phyloP scores from a whole-genome alignment of 1,284 basidiomycete species.

The Earliella scabrosa region DNA sequence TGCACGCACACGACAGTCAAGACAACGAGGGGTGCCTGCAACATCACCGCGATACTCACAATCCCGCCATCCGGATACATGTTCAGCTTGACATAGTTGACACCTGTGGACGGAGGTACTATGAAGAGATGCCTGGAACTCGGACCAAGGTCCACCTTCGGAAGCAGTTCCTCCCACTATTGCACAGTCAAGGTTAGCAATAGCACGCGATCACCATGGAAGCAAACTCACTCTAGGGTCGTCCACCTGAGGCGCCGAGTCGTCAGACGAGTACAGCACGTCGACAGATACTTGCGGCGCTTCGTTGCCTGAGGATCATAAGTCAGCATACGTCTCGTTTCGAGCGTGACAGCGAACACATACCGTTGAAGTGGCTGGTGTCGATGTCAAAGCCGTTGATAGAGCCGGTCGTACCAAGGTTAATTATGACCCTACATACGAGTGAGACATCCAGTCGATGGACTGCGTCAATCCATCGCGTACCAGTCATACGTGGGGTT shows the following conservation, averaged over 20 bases:
- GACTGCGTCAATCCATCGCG: slow-evolving; percentile 24
- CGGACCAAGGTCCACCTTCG: slow-evolving; percentile 79
- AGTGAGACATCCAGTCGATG: neutral
- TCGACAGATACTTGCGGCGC: slow-evolving; percentile 82
- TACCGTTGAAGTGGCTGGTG: slow-evolving; percentile 92
- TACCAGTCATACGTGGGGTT: slow-evolving; percentile 92
- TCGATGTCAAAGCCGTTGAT: slow-evolving; percentile 94
- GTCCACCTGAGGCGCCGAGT: slow-evolving; percentile 44
- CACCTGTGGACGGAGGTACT: slow-evolving; percentile 54
- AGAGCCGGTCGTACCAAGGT: slow-evolving; percentile 81
- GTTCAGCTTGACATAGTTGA: slow-evolving; percentile 89
- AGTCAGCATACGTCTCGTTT: neutral
- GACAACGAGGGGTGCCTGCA: neutral
- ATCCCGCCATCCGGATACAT: slow-evolving; percentile 98
- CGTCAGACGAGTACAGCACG: slow-evolving; percentile 56
- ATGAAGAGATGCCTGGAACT: slow-evolving; percentile 87
- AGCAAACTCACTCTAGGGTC: slow-evolving; percentile 55
- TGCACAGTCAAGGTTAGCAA: neutral
- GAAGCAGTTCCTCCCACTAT: slow-evolving; percentile 87
- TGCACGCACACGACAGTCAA: slow-evolving; percentile 16
- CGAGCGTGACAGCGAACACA: too few species aligned
- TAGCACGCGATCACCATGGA: slow-evolving; percentile 3
- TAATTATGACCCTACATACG: slow-evolving; percentile 80
- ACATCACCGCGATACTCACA: slow-evolving; percentile 50
- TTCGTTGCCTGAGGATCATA: slow-evolving; percentile 74